Conservation (phyloP, 306 rosid genomes). For the Adenanthera pavonina region DNA sequence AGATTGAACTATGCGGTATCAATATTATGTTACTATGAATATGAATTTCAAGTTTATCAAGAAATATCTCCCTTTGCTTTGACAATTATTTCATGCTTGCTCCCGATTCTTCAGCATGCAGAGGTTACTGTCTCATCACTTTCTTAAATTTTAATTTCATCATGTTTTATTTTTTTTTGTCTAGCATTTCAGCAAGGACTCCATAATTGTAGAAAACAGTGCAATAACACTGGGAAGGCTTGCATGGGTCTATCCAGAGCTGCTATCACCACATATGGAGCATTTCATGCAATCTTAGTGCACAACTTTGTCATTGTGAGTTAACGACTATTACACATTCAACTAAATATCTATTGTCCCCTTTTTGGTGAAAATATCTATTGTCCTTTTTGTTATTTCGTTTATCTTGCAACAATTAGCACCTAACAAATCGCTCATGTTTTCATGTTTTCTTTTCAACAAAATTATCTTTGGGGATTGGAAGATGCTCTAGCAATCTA, state of each 20-base stretch:
- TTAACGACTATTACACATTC: conserved; percentile 16
- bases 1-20: too few species aligned
- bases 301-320: conserved; percentile 85
- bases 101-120: conserved; percentile 83
- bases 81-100: conserved; percentile 77
- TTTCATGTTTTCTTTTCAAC: background rate
- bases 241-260: conserved; percentile 96
- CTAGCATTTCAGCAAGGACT: conserved; percentile 65
- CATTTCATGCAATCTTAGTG: too few species aligned
- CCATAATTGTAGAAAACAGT: conserved; percentile 86
- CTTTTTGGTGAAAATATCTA: too few species aligned
- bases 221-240: conserved; percentile 98
- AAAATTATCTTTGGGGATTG: background rate
- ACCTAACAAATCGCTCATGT: background rate
- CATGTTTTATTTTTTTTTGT: conserved; percentile 40
- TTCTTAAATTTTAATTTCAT: conserved; percentile 23
- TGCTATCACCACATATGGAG: conserved; percentile 92
- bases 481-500: background rate
- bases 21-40: conserved; percentile 28
- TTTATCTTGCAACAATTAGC: too few species aligned
- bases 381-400: too few species aligned
- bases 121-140: conserved; percentile 63
- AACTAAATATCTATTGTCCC: background rate
- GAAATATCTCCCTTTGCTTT: conserved; percentile 83
- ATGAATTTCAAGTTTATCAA: conserved; percentile 88